phyloP scores from a whole-genome alignment of 1,284 basidiomycete genomes.

The Ustilago lituana region DNA sequence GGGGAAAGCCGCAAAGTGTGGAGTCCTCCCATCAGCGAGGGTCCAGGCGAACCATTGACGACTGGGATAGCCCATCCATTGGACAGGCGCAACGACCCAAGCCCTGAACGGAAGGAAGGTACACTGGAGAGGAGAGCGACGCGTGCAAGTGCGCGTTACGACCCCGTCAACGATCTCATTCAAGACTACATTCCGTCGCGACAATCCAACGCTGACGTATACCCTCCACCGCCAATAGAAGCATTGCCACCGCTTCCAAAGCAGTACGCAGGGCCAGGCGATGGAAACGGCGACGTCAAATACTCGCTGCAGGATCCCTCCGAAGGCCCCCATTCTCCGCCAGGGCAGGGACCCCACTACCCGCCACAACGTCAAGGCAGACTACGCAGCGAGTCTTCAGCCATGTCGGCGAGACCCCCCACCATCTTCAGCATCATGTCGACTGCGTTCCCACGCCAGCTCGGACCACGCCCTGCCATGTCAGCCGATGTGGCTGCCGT shows the following conservation, averaged over 20 bases:
- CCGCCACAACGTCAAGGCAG: constrained; percentile 8
- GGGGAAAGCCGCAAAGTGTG: constrained; percentile 24
- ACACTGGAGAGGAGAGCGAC: constrained; percentile 33
- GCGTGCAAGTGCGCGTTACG: constrained; percentile 42
- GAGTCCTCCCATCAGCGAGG: constrained; percentile 21
- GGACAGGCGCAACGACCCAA: constrained; percentile 8
- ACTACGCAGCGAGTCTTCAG: constrained; percentile 19
- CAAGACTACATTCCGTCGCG: constrained; percentile 43
- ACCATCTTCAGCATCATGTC: constrained; percentile 34
- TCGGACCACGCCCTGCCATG: constrained; percentile 53
- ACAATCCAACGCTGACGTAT: constrained; percentile 24
- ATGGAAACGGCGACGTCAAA: constrained; percentile 11
- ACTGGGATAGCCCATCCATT: constrained; percentile 15
- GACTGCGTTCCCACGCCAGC: constrained; percentile 17
- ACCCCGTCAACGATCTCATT: constrained; percentile 52
- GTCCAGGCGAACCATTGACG: constrained; percentile 3
- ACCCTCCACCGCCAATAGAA: constrained; percentile 31
- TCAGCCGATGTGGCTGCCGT: constrained; percentile 57
- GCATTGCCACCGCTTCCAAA: constrained; percentile 24
- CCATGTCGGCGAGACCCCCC: constrained; percentile 24
- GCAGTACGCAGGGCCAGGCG: constrained; percentile 21
- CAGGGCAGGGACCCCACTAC: neutral
- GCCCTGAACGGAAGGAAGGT: constrained; percentile 2
- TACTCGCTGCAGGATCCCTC: constrained; percentile 27
- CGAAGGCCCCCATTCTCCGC: constrained; percentile 7